phyloP scores from a whole-genome alignment of 768 basidiomycete species.

The Termitomyces sp. region DNA sequence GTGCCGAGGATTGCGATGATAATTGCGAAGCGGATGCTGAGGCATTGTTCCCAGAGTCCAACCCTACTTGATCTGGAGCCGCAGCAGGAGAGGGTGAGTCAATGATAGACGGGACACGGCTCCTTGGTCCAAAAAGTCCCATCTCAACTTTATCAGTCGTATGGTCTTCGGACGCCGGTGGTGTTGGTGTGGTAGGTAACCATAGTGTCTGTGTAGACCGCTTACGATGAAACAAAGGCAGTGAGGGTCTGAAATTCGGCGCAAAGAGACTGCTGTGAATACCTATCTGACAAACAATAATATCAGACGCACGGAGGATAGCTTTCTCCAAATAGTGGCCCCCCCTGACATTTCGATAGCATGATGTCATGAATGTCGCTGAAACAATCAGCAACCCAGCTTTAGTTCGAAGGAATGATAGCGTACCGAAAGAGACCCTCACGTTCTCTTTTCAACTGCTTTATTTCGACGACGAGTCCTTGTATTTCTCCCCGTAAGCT shows the following conservation, averaged over 20 bases:
- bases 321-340: neutral
- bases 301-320: neutral
- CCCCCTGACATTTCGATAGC: slow-evolving; percentile 5
- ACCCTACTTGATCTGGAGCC: neutral
- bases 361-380: slow-evolving; percentile 14
- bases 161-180: neutral
- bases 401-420: neutral
- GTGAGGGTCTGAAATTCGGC: neutral
- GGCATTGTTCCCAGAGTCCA: neutral
- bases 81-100: neutral
- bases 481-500: slow-evolving; percentile 9
- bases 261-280: neutral
- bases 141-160: neutral
- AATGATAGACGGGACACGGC: slow-evolving; percentile 3
- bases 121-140: slow-evolving; percentile 9
- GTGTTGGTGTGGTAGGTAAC: neutral
- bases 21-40: neutral
- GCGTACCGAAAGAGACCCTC: slow-evolving; percentile 10
- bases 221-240: neutral
- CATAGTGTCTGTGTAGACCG: slow-evolving; percentile 3
- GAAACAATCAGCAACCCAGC: neutral
- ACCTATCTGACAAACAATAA: neutral
- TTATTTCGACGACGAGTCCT: slow-evolving; percentile 6
- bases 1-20: neutral
- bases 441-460: slow-evolving; percentile 6